Base-by-base conservation (phyloP, 306 rosid species). In the Quercus suber region DNA sequence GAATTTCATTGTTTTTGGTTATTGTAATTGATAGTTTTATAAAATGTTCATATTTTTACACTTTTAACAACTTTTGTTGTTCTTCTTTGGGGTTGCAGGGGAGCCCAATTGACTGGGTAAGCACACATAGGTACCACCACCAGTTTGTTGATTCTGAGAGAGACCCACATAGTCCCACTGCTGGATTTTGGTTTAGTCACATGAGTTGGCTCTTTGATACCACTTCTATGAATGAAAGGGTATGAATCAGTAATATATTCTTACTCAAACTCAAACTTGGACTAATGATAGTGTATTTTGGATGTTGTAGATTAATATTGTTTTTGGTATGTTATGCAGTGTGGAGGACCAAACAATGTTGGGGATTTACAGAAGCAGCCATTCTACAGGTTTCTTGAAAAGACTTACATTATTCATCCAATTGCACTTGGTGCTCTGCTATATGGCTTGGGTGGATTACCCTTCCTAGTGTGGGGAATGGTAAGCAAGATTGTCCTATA, bases 121-220 rank as follows among this genome's bases (percentile, higher is more conserved):
- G 97, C 82, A 89, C 94, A 17, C 97, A 94, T 75, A 92, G 98
- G 75, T 92, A 87, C 82, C 97, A 94, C 31, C 98, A 94, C 84
- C 97, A 92, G 75, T 94, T 90, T 61, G 90, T 97, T 80, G 98
- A 92, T 82, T 88, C 98, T 30, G 94, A 90, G 49, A 88, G 82
- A 86, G 98, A 94, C 76, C 98, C 98, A 59, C 97, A 94, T 85
- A 94, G 94, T 82, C 98, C 98, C 45, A 69, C 31, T 20, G 97
- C 92, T 86, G 98, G 98, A 58, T 94, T 94, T 85, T 94, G 98
- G 97, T 92, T 79, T 76, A 94, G 98, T 53, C 98, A 94, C 72
- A 89, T 90, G 88, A 89, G 88, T 79, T 94, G 97, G 98, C 73
- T 94, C 20, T 92, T 94, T 84, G 97, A 94, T 81, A 86, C 90